A percentile compares a stretch with the other conserved stretches of the same genome.
Evolutionary conservation across 768 basidiomycete genomes (phyloP).

Genomic region (Podaxis sp.): DNA sequence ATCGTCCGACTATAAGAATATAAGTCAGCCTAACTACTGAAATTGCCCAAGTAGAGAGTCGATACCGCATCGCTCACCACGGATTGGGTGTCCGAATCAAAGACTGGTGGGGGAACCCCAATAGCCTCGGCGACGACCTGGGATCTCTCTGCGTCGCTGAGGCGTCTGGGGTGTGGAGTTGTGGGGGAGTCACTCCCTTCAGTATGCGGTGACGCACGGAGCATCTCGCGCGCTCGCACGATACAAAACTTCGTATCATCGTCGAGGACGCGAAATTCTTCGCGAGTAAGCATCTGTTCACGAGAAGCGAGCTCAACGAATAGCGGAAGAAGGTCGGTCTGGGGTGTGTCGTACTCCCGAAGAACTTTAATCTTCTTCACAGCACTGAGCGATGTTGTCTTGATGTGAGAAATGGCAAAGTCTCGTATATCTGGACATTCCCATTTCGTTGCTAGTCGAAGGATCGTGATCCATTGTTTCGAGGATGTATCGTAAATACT

Average conservation of each 20-base stretch:
- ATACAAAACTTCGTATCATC: neutral
- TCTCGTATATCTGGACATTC: neutral
- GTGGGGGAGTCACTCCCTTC: neutral
- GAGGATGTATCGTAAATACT: neutral
- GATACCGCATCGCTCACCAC: neutral
- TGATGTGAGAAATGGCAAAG: neutral
- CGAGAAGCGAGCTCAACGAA: conserved; percentile 1
- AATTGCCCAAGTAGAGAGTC: neutral
- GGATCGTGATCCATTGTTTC: neutral
- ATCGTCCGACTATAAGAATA: neutral
- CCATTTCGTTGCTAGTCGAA: conserved; percentile 2
- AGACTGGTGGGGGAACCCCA: neutral
- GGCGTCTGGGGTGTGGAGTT: neutral
- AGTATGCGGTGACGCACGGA: neutral
- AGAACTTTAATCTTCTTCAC: neutral
- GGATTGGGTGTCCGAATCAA: neutral
- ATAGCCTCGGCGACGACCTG: neutral
- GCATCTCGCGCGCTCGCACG: neutral
- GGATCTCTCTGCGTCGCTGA: neutral
- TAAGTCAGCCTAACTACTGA: neutral
- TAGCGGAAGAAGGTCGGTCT: neutral
- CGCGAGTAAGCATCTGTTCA: neutral
- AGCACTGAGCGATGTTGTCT: neutral
- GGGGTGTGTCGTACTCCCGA: neutral
- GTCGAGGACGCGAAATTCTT: conserved; percentile 3